Base-by-base conservation (phyloP, 768 basidiomycete genomes). In the Kwoniella shandongensis region DNA sequence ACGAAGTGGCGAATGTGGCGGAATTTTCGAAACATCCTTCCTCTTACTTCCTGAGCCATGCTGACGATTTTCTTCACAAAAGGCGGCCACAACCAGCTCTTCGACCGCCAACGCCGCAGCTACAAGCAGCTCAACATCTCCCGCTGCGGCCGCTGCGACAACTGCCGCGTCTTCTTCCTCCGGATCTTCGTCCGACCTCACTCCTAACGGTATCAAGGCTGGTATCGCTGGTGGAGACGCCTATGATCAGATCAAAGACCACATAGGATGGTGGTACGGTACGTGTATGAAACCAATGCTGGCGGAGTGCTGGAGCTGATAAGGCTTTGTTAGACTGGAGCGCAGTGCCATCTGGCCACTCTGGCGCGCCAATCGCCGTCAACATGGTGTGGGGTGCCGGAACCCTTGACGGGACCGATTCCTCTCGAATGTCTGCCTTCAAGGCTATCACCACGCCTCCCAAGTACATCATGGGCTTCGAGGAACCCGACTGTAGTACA, bases 401-500 rank as follows among this genome's bases (percentile, higher is more conserved):
- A 25, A 36, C 26, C 30, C 49, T 62, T 23, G 73, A 72, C 47
- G 29, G 42, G 11, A 66, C 63, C 44, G 77, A 78, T 45, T 57
- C 70, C 2, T 42, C 58, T 7, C 71, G 77, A 32, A 51, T 76
- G 18, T 42, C 53, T 22, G 61, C 59, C 2, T 78, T 78, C 65
- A 54, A 72, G 51, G 45, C 64, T 22, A 54, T 78, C 25, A 57
- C 68, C 47, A 29, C 38, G 18, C 54, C 67, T n/a, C 77, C 77
- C 5, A 23, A 57, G 6, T 77, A 74, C 63, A 59, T 77, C 53
- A 62, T 76, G 29, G 77, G 74, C 3, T 73, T 67, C 57, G 70
- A 78, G 47, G 77, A 78, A 57, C 77, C 77, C n/a, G 77, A 78
- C 51, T 78, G 77, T 49, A 54, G 63, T 11, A 60, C 69, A 13